Base-by-base conservation (phyloP, 257 asterid genomes). In the Lithospermum erythrorhizon region DNA sequence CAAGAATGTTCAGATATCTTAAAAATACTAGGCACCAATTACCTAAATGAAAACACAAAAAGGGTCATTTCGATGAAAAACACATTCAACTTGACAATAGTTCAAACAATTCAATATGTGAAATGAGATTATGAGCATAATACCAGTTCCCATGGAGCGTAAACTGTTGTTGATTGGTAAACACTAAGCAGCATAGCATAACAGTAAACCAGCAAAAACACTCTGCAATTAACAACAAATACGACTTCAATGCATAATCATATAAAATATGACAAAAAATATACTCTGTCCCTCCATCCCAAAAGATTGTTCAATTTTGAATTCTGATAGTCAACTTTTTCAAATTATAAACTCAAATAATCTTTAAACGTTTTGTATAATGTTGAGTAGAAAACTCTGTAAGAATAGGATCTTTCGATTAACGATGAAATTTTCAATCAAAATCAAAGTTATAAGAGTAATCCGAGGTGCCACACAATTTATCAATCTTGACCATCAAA, bases 71-170 rank as follows among this genome's bases (percentile, higher is more conserved):
- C 17, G 5, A 11, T 14, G 17, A 2, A 41, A 41, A 4, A 1
- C 18, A 1, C 49, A 0, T 35, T 35, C 47, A 35, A 32, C 32
- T 9, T 2, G 45, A 61, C 13, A 27, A 63, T 29, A 21, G 6
- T 9, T 2, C 4, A 17, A 55, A 18, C 35, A 13, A 20, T 17
- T 15, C 24, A 16, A 21, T 21, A 65, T 32, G 15, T 13, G 21
- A 63, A 24, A 32, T 9, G n/a, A 17, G 3, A 21, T 10, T 56
- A 58, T 0, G 70, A 55, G 65, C 67, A 61, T 57, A 22, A 67
- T 89, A 90, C 97, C 97, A 82, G 45, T 74, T 83, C 86, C 97
- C 97, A 87, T 35, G 97, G 97, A 73, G 63, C 81, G 67, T 68
- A 80, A 63, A 85, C 79, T 90, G 94, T 55, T 82, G 94, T 73